Evolutionary conservation across 495 filamentous ascomycete species (phyloP), one percentile per base, ranked within the genome.

Genomic region (Ramalina intermedia): DNA sequence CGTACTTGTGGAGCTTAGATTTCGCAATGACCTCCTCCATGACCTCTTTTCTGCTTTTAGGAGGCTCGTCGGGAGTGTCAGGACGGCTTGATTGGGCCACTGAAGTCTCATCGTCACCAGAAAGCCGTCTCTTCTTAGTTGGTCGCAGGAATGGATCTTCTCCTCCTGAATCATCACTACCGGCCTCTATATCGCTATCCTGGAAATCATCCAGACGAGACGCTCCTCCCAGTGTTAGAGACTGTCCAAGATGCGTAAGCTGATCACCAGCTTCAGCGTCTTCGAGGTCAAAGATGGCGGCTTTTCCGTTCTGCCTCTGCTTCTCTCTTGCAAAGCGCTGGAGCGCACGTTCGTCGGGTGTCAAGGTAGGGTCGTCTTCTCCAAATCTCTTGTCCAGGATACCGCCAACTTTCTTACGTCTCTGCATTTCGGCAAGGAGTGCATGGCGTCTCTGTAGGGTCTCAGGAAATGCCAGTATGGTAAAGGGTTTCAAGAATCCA

Each of bases 11-110:
- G 24, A 85, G 73, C 61, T 96, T 99, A 2, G 93, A 96, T 65
- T 96, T 99, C 36, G 88, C 84, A 51, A 96, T 96, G 51, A 96
- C 79, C 64, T 98, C 93, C 56, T 90, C 83, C 82, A 96, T 95
- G 29, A 96, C 85, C 60, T 99, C 91, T 41, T 87, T 78, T 62
- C 90, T 96, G 17, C 79, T 84, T 67, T 94, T 99, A 60, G 94
- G 94, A 39, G 80, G 73, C 52, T 85, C 82, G 0, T 84, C 81
- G 2, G 64, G 72, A 11, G 57, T 61, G 3, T 61, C 60, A 18
- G 69, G 66, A 16, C 68, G 73, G 6, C 61, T 70, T 24, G 16
- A 17, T 41, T n/a, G 39, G 14, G 8, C 21, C 9, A 7, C 29
- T 23, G 65, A 65, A 13, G 59, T 61, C 4, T 62, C 65, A 48